Evolutionary conservation across 352 stramenopile species (phyloP), one percentile per base, ranked within the genome.

Genomic region (Pythium oligandrum): DNA sequence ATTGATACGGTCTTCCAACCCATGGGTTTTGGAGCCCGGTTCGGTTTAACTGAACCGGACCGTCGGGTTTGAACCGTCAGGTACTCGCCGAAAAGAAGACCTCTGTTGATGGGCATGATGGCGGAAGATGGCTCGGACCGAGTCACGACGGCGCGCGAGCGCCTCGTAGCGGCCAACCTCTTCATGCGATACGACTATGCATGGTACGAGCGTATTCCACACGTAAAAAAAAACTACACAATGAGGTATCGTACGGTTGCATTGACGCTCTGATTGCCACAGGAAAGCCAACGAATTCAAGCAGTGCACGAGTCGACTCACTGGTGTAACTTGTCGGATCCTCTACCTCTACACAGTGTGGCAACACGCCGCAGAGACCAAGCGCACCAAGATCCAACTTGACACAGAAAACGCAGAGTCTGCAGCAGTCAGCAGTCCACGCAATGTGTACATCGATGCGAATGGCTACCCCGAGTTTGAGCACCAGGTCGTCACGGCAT

Each of bases 111-210:
- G 17, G 17, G 17, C 17, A 26, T 26, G 17, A 26, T 26, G 17
- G 17, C 17, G 17, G 17, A 26, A 26, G 17, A 26, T 26, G 17
- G 17, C 12, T 51, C 45, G 45, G 34, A 39, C 8, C 34, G 38
- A 32, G 54, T 67, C 36, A 52, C 55, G 64, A 61, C 56, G 4
- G 70, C 62, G 61, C 79, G 79, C 47, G 66, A 79, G 63, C 76
- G 70, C 12, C 69, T 90, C 32, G 36, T 78, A 32, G 61, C 56
- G 34, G 58, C 76, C 31, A 69, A 73, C 8, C 67, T 90, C 51
- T 72, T 83, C 53, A 94, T 94, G 81, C 79, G 83, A 51, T 90
- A 94, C 51, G 83, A 94, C 53, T 94, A 94, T 53, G 83, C 83
- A 1, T 94, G 83, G 83, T 84, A 59, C 39, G 66, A 8, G 17